A percentile compares a stretch with the other conserved stretches of the same genome.
phyloP scores from a whole-genome alignment of 1,139 yeast genomes.

The Debaryomyces udenii region DNA sequence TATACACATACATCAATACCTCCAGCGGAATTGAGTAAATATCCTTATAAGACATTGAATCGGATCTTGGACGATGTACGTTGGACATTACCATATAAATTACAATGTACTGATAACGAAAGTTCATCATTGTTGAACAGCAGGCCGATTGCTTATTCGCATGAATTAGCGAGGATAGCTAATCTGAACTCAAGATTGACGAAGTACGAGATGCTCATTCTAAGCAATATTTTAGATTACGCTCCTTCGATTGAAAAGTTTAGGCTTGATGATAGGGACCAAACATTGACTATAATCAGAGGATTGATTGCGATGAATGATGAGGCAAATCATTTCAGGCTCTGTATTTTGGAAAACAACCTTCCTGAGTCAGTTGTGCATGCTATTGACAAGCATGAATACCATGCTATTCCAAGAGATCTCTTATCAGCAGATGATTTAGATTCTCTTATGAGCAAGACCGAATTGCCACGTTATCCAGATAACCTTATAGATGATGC shows the following conservation, averaged over 20 bases:
- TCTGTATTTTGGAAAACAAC: conserved; percentile 31
- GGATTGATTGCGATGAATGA: conserved; percentile 33
- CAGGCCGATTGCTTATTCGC: conserved; percentile 40
- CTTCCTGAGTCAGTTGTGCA: conserved; percentile 10
- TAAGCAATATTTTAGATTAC: conserved; percentile 37
- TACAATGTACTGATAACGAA: conserved; percentile 13
- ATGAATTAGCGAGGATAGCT: conserved; percentile 27
- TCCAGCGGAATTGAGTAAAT: conserved; percentile 16
- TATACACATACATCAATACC: conserved; percentile 1
- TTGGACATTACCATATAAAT: conserved; percentile 38
- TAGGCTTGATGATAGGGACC: conserved; percentile 23
- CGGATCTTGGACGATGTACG: conserved; percentile 66
- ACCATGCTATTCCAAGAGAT: conserved; percentile 33
- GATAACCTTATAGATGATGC: conserved; percentile 37
- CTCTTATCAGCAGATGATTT: conserved; percentile 33
- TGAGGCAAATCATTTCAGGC: conserved; percentile 35
- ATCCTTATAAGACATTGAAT: conserved; percentile 64
- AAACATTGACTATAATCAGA: conserved; percentile 31
- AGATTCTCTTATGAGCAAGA: conserved; percentile 16
- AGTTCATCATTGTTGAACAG: conserved; percentile 29
- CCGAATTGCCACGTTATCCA: conserved; percentile 12
- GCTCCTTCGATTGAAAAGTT: conserved; percentile 33
- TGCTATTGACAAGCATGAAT: conserved; percentile 37
- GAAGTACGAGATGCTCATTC: conserved; percentile 27
- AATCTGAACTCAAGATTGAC: conserved; percentile 13